Conservation (phyloP, 768 basidiomycete species). For the Tylopilus rubrobrunneus region DNA sequence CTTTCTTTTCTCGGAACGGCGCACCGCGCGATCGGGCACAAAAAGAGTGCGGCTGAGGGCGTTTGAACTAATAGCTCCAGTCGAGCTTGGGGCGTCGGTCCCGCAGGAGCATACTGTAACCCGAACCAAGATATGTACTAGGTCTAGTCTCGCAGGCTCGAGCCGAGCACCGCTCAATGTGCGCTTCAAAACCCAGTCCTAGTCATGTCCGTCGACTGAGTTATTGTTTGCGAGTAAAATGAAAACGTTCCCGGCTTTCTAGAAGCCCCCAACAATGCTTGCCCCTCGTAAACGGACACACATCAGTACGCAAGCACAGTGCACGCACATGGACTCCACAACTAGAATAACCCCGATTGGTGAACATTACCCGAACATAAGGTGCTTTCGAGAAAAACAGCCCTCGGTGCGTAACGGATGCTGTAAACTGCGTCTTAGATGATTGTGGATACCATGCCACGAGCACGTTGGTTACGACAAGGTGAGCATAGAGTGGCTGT, state of each 20-base stretch:
- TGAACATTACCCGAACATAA: background rate
- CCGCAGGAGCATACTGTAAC: background rate
- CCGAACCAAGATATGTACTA: too few relatives aligned
- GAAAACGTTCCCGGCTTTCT: background rate
- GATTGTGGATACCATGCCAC: slow-evolving; percentile 4
- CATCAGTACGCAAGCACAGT: background rate
- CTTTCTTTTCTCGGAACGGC: background rate
- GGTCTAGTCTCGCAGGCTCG: background rate
- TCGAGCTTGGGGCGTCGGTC: background rate
- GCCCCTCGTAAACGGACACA: background rate
- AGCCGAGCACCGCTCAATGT: slow-evolving; percentile 4
- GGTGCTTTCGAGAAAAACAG: background rate
- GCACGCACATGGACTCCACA: background rate
- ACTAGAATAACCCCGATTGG: background rate
- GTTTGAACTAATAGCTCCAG: background rate
- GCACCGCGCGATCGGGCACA: background rate
- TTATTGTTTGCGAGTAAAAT: background rate
- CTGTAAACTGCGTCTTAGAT: slow-evolving; percentile 4
- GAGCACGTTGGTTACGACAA: slow-evolving; percentile 10
- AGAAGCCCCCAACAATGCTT: slow-evolving; percentile 3
- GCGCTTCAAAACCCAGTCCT: background rate
- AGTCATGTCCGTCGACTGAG: background rate
- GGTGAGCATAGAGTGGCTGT: background rate
- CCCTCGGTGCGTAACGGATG: background rate
- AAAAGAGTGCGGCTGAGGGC: background rate